Conservation (phyloP, 2,329 filamentous ascomycete species). For the Neurospora crassa region DNA sequence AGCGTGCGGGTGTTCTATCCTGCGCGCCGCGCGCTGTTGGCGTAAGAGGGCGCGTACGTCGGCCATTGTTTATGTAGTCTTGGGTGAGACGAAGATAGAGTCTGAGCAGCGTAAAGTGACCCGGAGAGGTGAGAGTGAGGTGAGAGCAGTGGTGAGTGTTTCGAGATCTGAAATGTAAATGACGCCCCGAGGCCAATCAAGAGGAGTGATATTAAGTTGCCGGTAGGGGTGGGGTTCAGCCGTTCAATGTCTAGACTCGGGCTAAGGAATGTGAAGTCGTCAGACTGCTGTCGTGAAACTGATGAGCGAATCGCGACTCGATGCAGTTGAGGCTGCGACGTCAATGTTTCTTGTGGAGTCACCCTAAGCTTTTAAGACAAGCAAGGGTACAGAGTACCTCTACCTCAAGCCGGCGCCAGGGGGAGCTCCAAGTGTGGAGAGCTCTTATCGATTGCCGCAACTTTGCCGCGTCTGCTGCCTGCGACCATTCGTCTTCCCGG, state of each 20-base stretch:
- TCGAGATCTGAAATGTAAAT: background rate
- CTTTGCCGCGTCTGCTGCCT: background rate
- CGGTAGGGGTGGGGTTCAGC: background rate
- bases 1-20: conserved; percentile 61
- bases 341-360: background rate
- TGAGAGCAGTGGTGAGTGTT: background rate
- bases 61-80: conserved; percentile 43
- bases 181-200: background rate
- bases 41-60: conserved; percentile 74
- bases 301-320: background rate
- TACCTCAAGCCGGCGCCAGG: conserved; percentile 11
- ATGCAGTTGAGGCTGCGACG: background rate
- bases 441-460: background rate
- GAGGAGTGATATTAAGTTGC: background rate
- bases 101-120: background rate
- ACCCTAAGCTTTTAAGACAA: background rate
- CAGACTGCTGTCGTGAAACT: background rate
- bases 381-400: background rate
- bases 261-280: background rate
- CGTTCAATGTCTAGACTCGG: background rate
- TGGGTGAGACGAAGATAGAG: background rate
- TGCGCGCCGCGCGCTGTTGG: conserved; percentile 64
- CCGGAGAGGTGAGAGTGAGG: background rate
- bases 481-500: background rate
- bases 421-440: background rate